Evolutionary conservation across 1,284 basidiomycete species (phyloP).

Genomic region (Apiotrichum porosum): DNA sequence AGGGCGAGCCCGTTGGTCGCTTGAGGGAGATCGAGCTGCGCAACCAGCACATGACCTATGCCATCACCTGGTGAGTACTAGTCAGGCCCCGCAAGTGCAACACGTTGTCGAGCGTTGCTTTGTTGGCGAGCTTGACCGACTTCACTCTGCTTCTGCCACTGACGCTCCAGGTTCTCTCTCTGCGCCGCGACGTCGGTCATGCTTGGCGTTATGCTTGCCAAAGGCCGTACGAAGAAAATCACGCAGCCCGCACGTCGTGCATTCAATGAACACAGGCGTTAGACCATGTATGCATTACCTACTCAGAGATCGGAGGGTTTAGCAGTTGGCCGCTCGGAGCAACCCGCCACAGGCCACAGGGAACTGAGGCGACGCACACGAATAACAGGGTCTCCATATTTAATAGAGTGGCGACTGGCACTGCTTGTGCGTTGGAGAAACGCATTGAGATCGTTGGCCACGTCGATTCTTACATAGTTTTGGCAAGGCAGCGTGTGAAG

Average conservation of each 20-base stretch:
- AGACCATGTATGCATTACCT: slow-evolving; percentile 1
- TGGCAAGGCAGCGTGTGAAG: too few species aligned
- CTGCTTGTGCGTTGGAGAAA: too few species aligned
- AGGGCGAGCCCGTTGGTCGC: slow-evolving; percentile 81
- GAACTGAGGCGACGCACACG: too few species aligned
- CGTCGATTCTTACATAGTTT: too few species aligned
- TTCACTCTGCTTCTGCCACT: neutral
- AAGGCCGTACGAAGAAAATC: slow-evolving; percentile 26
- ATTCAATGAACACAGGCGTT: slow-evolving; percentile 9
- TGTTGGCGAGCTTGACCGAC: neutral
- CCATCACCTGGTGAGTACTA: slow-evolving; percentile 74
- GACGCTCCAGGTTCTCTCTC: slow-evolving; percentile 48
- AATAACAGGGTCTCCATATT: too few species aligned
- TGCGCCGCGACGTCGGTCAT: slow-evolving; percentile 50
- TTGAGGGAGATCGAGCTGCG: slow-evolving; percentile 79
- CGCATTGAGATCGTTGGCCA: too few species aligned
- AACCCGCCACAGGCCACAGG: too few species aligned
- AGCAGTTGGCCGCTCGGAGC: too few species aligned
- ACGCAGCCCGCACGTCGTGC: slow-evolving; percentile 4
- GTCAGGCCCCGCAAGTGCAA: too few species aligned
- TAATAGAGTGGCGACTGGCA: too few species aligned
- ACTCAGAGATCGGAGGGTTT: too few species aligned
- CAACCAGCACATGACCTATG: slow-evolving; percentile 93
- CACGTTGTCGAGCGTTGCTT: too few species aligned
- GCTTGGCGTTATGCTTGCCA: slow-evolving; percentile 46